Base-by-base conservation (phyloP, 768 basidiomycete species). In the Calocybe indica region DNA sequence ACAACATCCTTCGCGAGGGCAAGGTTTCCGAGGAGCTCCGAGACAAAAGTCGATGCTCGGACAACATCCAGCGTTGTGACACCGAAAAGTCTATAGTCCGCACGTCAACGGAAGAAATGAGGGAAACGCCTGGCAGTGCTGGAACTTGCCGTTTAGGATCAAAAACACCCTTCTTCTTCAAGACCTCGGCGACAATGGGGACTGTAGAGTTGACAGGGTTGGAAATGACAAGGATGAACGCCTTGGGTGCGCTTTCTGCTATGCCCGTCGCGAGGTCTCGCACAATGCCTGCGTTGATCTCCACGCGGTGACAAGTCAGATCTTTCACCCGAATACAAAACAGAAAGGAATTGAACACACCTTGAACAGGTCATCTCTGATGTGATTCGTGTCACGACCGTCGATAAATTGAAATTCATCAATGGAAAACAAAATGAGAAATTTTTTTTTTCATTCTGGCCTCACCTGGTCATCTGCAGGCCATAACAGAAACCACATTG, bases 171-270 rank as follows among this genome's bases (percentile, higher is more conserved):
- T 86, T 79, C 68, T 91, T 85, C 82, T 95, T 99, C 74, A 94
- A 81, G 34, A 95, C 86, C 68, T 98, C 95, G 11, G 82, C 92
- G 40, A 92, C 92, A 61, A 99, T 91, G 41, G 96, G 96, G 35
- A 98, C 95, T 35, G 96, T 97, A 37, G 95, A 97, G 80, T 99
- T 98, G 63, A 99, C 95, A 31, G 96, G 96, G 76, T 99, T 99
- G 58, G 96, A 95, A 67, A 99, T 98, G 56, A 99, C 93, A 42
- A 93, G 81, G 39, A 98, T 81, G 58, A 88, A 86, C 14, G 96
- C 96, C 62, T 92, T 93, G 50, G 95, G 95, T 37, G 82, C 80
- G 42, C 70, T 62, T 11, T 78, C 82, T 11, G 95, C 94, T 58
- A 93, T 89, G 31, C 89, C 93, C 33, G 81, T 85, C 11, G 94